Base-by-base conservation (phyloP, 176 grass and related monocot genomes). In the Paspalum notatum region DNA sequence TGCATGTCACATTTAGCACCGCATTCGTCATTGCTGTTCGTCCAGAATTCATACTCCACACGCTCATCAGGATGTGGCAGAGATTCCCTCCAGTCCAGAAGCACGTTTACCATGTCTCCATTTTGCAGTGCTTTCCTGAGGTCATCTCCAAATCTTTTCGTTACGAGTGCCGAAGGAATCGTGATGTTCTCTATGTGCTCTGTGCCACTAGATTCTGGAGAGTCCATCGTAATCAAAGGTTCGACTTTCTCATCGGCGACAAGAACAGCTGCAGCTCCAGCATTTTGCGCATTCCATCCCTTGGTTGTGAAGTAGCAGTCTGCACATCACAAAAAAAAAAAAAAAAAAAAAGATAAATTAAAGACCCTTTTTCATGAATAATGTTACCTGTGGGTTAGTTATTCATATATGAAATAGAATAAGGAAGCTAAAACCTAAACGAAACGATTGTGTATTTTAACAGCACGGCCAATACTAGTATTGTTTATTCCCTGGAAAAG, bases 241-340 rank as follows among this genome's bases (percentile, higher is more conserved):
- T 97, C 93, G 5, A 76, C 44, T 78, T 40, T 89, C 77, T 91
- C 80, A 9, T 97, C 93, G 0, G 88, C 82, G 54, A 93, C 93
- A 59, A 93, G 93, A 52, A 97, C 82, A 20, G 90, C 90, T 6
- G 90, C 93, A 0, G 93, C 93, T 59, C 93, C 93, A n/a, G 88
- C 66, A 8, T 76, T 97, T 37, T 97, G 93, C 16, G 86, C 88
- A 53, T 97, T 97, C 93, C 90, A 93, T 80, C 90, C 93, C 77
- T 97, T 97, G 66, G 93, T 89, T 78, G 93, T 97, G 88, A 93
- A 97, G 76, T 89, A 97, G 80, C 93, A 97, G 58, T 97, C 93
- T 97, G 85, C 62, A 66, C 47, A 47, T 75, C 16, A 71, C 11
- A 77, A 71, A 59, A 9, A 15, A n/a, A n/a, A n/a, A n/a, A n/a